Evolutionary conservation across 164 flowering plant species (phyloP).

Genomic region (Platanus orientalis): DNA sequence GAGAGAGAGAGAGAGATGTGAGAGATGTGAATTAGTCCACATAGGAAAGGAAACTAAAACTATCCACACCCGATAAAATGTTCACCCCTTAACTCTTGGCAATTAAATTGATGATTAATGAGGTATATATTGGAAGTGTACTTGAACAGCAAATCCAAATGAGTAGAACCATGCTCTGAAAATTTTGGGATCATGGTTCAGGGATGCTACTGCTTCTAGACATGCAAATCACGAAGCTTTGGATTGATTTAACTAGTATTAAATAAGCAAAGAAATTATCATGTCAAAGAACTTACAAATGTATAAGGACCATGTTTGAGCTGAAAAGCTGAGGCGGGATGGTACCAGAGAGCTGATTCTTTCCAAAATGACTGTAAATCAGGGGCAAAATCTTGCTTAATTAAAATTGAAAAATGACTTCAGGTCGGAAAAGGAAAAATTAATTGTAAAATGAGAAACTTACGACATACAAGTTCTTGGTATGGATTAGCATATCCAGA

Average conservation of each 20-base stretch:
- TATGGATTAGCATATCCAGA: constrained; percentile 21
- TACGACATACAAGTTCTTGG: constrained; percentile 34
- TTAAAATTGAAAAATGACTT: not conserved
- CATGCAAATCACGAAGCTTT: no score
- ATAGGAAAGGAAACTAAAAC: no score
- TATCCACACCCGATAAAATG: no score
- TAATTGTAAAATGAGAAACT: not conserved
- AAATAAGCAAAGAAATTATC: not conserved
- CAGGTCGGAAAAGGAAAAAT: not conserved
- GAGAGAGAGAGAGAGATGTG: no score
- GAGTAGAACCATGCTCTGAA: no score
- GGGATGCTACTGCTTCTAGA: no score
- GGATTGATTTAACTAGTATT: not conserved
- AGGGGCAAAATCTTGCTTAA: not conserved
- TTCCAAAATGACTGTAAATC: constrained; percentile 32
- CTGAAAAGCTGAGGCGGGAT: constrained; percentile 30
- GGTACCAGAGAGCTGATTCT: constrained; percentile 32
- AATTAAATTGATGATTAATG: no score
- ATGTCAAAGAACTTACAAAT: constrained; percentile 28
- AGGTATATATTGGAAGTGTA: no score
- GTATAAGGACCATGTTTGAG: constrained; percentile 30
- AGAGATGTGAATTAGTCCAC: no score
- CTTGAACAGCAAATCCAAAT: no score
- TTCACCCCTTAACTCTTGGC: no score
- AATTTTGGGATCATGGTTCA: no score